Evolutionary conservation across 306 rosid species (phyloP).

Genomic region (Elaeagnus macrophylla): DNA sequence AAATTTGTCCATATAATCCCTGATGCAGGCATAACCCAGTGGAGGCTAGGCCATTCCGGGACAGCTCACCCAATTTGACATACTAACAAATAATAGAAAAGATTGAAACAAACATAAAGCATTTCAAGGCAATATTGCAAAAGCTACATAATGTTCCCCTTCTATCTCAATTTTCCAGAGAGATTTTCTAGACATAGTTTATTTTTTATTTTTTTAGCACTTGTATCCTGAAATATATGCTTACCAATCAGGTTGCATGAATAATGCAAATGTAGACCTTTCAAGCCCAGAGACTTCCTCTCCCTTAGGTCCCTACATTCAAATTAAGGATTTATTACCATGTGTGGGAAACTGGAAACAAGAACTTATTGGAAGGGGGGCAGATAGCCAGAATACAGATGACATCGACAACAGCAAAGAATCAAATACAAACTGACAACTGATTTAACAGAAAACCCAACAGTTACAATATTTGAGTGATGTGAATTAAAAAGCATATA

Average conservation of each 20-base stretch:
- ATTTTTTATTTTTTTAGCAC: not conserved
- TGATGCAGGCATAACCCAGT: too few relatives aligned
- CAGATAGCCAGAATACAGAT: constrained; percentile 2
- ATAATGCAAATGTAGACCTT: constrained; percentile 82
- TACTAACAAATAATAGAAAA: too few relatives aligned
- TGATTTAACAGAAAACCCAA: not conserved
- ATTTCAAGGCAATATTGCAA: not conserved
- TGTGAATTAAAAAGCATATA: too few relatives aligned
- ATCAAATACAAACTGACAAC: not conserved
- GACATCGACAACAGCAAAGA: not conserved
- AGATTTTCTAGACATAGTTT: not conserved
- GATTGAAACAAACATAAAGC: not conserved
- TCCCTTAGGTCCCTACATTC: constrained; percentile 67
- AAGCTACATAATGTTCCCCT: not conserved
- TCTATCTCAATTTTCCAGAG: not conserved
- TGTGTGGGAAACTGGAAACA: constrained; percentile 5
- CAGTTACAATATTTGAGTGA: too few relatives aligned
- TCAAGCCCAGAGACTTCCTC: constrained; percentile 60
- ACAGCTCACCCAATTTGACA: too few relatives aligned
- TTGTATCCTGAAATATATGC: not conserved
- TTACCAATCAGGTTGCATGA: constrained; percentile 98
- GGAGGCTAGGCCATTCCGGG: too few relatives aligned
- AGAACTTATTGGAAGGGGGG: not conserved
- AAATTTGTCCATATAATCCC: too few relatives aligned
- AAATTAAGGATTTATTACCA: constrained; percentile 8